Evolutionary conservation across 441 rosid genomes (phyloP).

Genomic region (Pelargonium fulgidum): DNA sequence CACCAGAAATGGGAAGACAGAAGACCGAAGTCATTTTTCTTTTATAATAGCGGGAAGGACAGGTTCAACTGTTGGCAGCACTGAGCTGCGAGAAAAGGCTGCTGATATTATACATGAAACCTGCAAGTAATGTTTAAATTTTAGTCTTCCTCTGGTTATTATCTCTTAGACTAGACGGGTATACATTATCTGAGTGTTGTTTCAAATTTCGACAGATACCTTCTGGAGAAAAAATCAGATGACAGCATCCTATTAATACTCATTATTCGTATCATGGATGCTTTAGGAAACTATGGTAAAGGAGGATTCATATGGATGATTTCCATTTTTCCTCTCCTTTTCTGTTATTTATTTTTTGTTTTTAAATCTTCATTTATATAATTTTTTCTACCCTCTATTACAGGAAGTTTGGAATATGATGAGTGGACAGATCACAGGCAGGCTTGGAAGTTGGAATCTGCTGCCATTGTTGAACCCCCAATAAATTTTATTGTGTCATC

Average conservation of each 20-base stretch:
- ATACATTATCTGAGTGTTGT: conserved; percentile 25
- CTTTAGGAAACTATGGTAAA: conserved; percentile 92
- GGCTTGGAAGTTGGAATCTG: conserved; percentile 99
- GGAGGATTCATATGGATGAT: conserved; percentile 22
- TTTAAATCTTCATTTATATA: conserved; percentile 7
- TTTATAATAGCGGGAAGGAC: conserved; percentile 98
- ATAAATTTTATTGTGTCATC: conserved; percentile 78
- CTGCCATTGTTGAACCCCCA: conserved; percentile 95
- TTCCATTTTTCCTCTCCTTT: not conserved
- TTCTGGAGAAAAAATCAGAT: conserved; percentile 90
- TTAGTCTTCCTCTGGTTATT: conserved; percentile 11
- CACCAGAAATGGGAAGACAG: conserved; percentile 52
- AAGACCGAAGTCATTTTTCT: conserved; percentile 44
- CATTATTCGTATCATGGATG: conserved; percentile 91
- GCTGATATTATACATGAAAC: conserved; percentile 70
- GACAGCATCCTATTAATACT: conserved; percentile 95
- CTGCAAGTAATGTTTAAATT: conserved; percentile 74
- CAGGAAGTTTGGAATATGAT: conserved; percentile 94
- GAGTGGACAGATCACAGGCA: conserved; percentile 99
- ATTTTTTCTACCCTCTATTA: conserved; percentile 22
- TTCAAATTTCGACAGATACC: conserved; percentile 50
- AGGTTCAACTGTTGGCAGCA: conserved; percentile 85
- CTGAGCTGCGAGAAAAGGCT: conserved; percentile 83
- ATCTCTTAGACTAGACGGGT: conserved; percentile 10
- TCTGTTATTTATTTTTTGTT: not conserved